Base-by-base conservation (phyloP, 2,329 filamentous ascomycete species). In the Dothideomycetidae sp. region DNA sequence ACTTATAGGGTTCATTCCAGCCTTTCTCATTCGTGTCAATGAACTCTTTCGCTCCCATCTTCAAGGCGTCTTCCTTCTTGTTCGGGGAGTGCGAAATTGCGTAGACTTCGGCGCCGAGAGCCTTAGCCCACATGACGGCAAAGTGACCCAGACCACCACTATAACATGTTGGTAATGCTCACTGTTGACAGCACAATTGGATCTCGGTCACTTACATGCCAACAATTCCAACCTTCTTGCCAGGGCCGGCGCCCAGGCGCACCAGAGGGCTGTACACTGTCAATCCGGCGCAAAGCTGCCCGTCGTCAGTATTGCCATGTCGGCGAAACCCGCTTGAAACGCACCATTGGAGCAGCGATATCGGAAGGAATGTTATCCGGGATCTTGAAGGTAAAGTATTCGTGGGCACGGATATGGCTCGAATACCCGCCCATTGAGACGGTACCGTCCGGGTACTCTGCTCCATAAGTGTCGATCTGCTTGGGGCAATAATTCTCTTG, bases 231-330 rank as follows among this genome's bases (percentile, higher is more conserved):
- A 85, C 74, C 62, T 82, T 83, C 66, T 81, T 83, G 44, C 83
- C 82, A 1, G 79, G 79, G 0, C 80, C 80, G 42, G 71, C 70
- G 14, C 80, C 80, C 51, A 85, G 76, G 33, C 82, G 71, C 45
- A 81, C 76, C 10, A 93, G 67, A 1, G 84, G 83, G 42, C 73
- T 79, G 63, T 76, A 92, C 42, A 75, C 75, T 3, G 84, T 92
- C 46, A 92, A 67, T 45, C 84, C 84, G 29, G 81, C 84, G 58
- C 84, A 92, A 48, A 90, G 69, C 36, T 38, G 10, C 11, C 11
- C 5, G 2, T 18, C 3, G 10, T n/a, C 3, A 4, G n/a, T 11
- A 4, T 31, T 12, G 3, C 9, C 11, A 5, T 30, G n/a, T 19
- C 3, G n/a, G n/a, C n/a, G n/a, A n/a, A n/a, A n/a, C n/a, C n/a